Base-by-base conservation (phyloP, 169 alveolate genomes). In the Plasmodium chabaudi region DNA sequence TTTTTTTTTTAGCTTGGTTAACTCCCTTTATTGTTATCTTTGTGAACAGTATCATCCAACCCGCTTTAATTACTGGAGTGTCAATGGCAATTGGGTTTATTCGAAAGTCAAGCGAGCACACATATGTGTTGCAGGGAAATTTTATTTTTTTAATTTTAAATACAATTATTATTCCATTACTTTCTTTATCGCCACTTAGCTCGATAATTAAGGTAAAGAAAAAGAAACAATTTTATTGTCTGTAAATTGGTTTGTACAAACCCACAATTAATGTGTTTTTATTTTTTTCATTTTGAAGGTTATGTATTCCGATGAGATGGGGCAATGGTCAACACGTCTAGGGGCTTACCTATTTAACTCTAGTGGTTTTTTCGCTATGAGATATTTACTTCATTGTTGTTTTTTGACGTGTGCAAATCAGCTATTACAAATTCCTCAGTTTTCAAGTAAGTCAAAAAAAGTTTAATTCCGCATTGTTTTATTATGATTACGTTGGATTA, bases 301-400 rank as follows among this genome's bases (percentile, higher is more conserved):
- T 6, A 56, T 79, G 89, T 79, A 79, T 44, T 64, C 77, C 15
- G 82, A 79, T 49, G 89, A 79, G 51, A 79, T 79, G 42, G 89
- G 71, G 3, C 77, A 79, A 27, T 79, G 77, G 82, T 65, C 89
- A 10, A 68, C 77, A 12, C 89, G 82, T 23, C 25, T 79, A 59
- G 79, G 89, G 5, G 75, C 73, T 19, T 67, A 67, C 27, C 72
- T 79, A 5, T 79, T 79, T 59, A 79, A 79, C 10, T 79, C 89
- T 44, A 79, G 89, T 79, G 89, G 89, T 9, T 79, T 79, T 27
- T 79, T 79, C 46, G 82, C 89, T 7, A 79, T 79, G 89, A 21
- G 89, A 25, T 79, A 79, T 53, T 67, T 79, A 46, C 63, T 79
- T 19, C 89, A 79, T 59, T 79, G 89, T 44, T 79, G 82, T 46